Base-by-base conservation (phyloP, 176 grass and related monocot species). In the Alopecurus myosuroides region DNA sequence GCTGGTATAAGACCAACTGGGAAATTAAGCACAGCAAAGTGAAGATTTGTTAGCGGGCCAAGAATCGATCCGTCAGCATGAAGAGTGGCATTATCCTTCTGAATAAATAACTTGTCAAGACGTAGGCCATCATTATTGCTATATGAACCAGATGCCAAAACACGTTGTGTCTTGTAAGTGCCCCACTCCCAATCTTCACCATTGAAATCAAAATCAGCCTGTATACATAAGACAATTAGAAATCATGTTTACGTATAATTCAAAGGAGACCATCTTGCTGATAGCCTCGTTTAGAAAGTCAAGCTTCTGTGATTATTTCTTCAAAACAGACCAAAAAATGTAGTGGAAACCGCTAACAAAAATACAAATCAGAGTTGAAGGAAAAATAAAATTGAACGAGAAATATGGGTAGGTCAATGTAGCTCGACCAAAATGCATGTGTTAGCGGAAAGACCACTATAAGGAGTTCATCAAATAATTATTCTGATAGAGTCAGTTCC, bases 101-200 rank as follows among this genome's bases (percentile, higher is more conserved):
- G 97, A 64, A 98, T 98, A 91, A 98, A 98, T 72, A 98, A 89
- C 82, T 92, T 94, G 63, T 98, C 96, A 75, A 98, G 88, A 58
- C 91, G 91, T 65, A 98, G 55, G 11, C 96, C 96, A 94, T 98
- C 89, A 74, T 92, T 95, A 74, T 98, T 98, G 86, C 93, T 94
- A 85, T 92, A 98, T 81, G 78, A 90, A 88, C 97, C 93, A 89
- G 87, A 90, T 71, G 91, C 89, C 23, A 90, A 85, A 77, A 98
- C 93, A 73, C 89, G 89, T 77, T 98, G 93, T 36, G 93, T 95
- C 81, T 94, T 92, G 76, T 93, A 98, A 80, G 83, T 94, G 60
- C 93, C 97, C 97, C 97, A 98, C 60, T 98, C 97, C 97, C 97
- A 98, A 87, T 95, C 97, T 78, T 98, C 97, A 77, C 97, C 97